Percentiles rank a stretch among this genome's conserved stretches.
phyloP scores from a whole-genome alignment of 2,329 filamentous ascomycete species.

The Nemania sp. region DNA sequence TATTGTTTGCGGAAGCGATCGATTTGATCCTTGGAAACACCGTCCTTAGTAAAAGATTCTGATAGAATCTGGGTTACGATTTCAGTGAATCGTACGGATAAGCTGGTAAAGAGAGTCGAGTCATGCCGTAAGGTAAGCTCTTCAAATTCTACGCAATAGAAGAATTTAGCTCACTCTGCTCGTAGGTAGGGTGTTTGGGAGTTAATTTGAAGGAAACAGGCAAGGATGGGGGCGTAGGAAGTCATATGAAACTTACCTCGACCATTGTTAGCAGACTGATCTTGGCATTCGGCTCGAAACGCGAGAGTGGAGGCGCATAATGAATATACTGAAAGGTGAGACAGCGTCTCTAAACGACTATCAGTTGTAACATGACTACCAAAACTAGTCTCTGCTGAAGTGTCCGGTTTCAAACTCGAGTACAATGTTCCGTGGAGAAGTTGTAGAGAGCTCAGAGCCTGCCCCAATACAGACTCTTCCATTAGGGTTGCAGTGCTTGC shows the following conservation, averaged over 20 bases:
- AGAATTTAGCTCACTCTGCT: background rate
- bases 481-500: constrained; percentile 4
- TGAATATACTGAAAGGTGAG: constrained; percentile 15
- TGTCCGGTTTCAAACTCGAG: constrained; percentile 2
- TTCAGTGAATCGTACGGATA: constrained; percentile 12
- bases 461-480: constrained; percentile 17
- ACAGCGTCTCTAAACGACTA: constrained; percentile 12
- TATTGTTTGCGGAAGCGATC: constrained; percentile 23
- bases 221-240: background rate
- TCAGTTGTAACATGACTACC: background rate
- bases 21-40: constrained; percentile 10
- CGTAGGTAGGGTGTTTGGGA: background rate
- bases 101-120: constrained; percentile 14
- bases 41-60: background rate
- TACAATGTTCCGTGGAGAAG: constrained; percentile 4
- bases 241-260: constrained; percentile 7
- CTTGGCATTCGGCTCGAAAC: constrained; percentile 16
- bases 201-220: background rate
- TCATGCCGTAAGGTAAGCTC: constrained; percentile 10
- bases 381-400: background rate
- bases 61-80: constrained; percentile 11
- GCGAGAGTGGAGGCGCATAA: constrained; percentile 3
- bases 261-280: constrained; percentile 15
- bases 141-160: constrained; percentile 11
- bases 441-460: constrained; percentile 13